Evolutionary conservation across 345 rosid species (phyloP).

Genomic region (Salix dunnii): DNA sequence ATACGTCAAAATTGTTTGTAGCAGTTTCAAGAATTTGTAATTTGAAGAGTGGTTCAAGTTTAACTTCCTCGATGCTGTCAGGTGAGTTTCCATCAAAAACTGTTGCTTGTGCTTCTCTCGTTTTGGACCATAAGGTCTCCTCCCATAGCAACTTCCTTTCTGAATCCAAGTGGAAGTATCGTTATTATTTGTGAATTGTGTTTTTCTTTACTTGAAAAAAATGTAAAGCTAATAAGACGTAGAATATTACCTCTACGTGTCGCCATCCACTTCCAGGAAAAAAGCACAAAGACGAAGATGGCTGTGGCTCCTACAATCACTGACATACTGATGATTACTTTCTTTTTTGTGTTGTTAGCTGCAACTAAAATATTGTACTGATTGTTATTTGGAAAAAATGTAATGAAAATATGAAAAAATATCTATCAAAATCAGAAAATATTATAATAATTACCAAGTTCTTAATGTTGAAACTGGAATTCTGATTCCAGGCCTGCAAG

Average conservation of each 20-base stretch:
- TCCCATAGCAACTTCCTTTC: neutral
- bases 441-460: too few species aligned
- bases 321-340: neutral
- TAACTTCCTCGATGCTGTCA: too few species aligned
- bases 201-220: neutral
- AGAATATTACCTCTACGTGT: neutral
- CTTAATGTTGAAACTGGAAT: too few species aligned
- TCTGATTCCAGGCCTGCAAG: too few species aligned
- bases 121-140: neutral
- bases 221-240: too few species aligned
- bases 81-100: neutral
- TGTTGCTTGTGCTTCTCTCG: neutral
- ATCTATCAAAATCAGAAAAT: too few species aligned
- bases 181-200: too few species aligned
- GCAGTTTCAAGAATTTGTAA: slow-evolving; percentile 10
- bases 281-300: neutral
- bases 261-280: neutral
- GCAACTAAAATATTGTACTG: neutral
- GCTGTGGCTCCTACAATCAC: neutral
- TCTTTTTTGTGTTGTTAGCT: neutral
- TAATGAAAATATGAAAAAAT: neutral
- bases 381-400: too few species aligned
- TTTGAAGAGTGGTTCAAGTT: slow-evolving; percentile 1
- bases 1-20: slow-evolving; percentile 5
- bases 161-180: neutral